A percentile compares a stretch with the other conserved stretches of the same genome.
Evolutionary conservation across 345 rosid species (phyloP).

Genomic region (Dipteronia dyeriana): DNA sequence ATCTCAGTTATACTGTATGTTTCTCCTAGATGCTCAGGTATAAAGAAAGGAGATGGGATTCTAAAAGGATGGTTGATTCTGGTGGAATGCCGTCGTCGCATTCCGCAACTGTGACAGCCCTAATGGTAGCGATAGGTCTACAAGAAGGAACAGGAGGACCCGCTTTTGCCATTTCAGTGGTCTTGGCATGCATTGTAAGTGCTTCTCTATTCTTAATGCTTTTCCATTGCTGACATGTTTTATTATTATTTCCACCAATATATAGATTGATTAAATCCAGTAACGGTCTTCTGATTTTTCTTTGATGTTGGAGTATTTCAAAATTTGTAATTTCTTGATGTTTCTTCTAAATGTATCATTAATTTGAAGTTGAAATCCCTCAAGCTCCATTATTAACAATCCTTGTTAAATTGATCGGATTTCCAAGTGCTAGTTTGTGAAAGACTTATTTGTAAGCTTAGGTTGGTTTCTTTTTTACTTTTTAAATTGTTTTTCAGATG

Average conservation of each 20-base stretch:
- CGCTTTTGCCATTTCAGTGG: slow-evolving; percentile 82
- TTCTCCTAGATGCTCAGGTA: slow-evolving; percentile 80
- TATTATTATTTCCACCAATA: neutral
- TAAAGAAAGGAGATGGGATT: slow-evolving; percentile 96
- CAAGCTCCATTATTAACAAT: neutral
- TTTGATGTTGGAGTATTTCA: neutral
- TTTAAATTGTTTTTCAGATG: neutral
- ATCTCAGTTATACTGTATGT: slow-evolving; percentile 37
- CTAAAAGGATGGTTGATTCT: slow-evolving; percentile 77
- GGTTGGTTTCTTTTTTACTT: neutral
- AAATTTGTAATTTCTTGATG: neutral
- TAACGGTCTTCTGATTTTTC: neutral
- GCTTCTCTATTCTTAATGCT: slow-evolving; percentile 14
- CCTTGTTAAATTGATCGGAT: neutral
- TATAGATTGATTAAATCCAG: neutral
- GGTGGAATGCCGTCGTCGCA: slow-evolving; percentile 99
- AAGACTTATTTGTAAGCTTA: neutral
- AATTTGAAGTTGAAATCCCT: neutral
- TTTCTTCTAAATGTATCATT: neutral
- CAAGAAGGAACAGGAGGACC: slow-evolving; percentile 77
- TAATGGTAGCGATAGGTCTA: slow-evolving; percentile 77
- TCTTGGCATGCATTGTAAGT: slow-evolving; percentile 87
- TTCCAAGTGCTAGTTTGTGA: neutral
- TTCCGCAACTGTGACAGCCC: slow-evolving; percentile 91
- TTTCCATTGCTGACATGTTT: slow-evolving; percentile 6